Base-by-base conservation (phyloP, 805 yeast genomes). In the Candida germanica region DNA sequence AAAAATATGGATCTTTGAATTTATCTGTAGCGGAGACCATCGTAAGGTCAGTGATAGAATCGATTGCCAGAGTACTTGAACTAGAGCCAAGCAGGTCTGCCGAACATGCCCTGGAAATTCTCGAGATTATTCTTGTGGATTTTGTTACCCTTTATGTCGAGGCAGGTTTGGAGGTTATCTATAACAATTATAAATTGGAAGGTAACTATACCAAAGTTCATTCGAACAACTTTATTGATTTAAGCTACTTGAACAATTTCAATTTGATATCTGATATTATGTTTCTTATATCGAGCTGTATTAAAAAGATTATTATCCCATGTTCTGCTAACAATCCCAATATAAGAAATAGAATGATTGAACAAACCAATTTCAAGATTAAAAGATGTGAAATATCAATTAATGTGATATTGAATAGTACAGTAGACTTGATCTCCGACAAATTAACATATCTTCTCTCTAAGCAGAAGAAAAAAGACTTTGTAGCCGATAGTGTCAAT, bases 381-480 rank as follows among this genome's bases (percentile, higher is more conserved):
- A 54, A 77, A 29, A 63, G 75, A 39, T 73, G 80, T 48, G 93
- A 89, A 57, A 58, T 74, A 6, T 75, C 85, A 3, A 64, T 85
- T 27, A 83, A 83, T 51, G 59, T 77, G 6, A 74, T 87, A 5
- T 53, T 87, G 15, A 75, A 70, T 35, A 86, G 79, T 29, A 66
- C 83, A 0, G 57, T 80, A 11, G 75, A 71, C 5, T 48, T 80
- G 26, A 66, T 75, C n/a, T 65, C 75, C 9, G 65, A 65, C 16
- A 71, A 79, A 41, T 66, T 86, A 27, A 51, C 62, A 5, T 50
- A 44, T 31, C 54, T 61, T 13, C 62, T 81, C 14, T 64, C 80
- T 16, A 77, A 76, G 46, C 96, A 89, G 53, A 80, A 80, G 57
- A 77, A 76, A 53, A 83, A 79, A 43, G 97, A 91, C 53, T 86